Evolutionary conservation across 148 eudicot genomes (phyloP), one percentile per base, ranked within the genome.

Genomic region (Persicaria tinctoria): DNA sequence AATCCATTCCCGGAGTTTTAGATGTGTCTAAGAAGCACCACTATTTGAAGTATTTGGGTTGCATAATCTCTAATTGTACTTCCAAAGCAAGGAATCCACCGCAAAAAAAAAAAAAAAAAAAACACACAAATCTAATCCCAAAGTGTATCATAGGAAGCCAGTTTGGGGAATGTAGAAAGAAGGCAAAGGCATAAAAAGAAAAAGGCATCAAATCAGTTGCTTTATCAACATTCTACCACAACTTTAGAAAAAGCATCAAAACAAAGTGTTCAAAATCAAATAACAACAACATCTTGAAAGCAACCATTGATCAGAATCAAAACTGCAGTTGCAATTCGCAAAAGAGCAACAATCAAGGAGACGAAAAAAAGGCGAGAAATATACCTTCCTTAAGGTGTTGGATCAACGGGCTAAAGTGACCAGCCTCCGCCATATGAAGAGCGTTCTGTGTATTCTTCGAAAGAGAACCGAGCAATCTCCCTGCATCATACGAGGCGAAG

Each of bases 401-500:
- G 32, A 90, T 81, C 41, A 95, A 73, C 72, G 98, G 98, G 79
- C 76, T 88, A 81, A 92, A 92, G 71, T 92, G 92, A 73, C 91
- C 97, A 50, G 98, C 89, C 85, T 95, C 97, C 14, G 98, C 96
- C 96, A 95, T 95, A 72, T 88, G 91, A 81, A 95, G 97, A 78
- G 91, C 98, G 86, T 92, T 89, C 68, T 95, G 98, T 51, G 96
- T 84, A 76, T 89, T 90, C 75, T 80, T 75, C 18, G 97, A 89
- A 75, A 95, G 84, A 73, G 84, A 77, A 82, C 50, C 78, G 50
- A 95, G 75, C 79, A 95, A 70, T 76, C 75, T 86, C 46, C 74
- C 86, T 6, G 98, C 97, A 87, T 87, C 89, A 78, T 72, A 56
- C 0, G 93, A 82, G 76, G 93, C 89, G 18, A 78, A 73, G 81